Conservation (phyloP, 495 filamentous ascomycete genomes). For the Neurospora sp. region DNA sequence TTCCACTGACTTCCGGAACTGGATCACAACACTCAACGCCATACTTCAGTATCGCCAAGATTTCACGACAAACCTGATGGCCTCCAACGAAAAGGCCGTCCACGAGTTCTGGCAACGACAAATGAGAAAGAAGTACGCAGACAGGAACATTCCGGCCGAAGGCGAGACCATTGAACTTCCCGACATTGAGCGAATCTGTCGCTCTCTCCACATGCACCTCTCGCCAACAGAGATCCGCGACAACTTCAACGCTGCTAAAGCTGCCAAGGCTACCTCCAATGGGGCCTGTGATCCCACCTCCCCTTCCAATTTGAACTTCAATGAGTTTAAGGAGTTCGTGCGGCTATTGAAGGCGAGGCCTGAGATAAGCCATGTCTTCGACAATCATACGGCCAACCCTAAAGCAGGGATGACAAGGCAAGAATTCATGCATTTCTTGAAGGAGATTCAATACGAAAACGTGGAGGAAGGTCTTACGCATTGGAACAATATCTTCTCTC, state of each 20-base stretch:
- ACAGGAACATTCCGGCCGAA: conserved; percentile 43
- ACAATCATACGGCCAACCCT: conserved; percentile 36
- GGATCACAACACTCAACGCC: conserved; percentile 71
- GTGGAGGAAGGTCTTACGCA: conserved; percentile 51
- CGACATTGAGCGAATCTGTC: conserved; percentile 73
- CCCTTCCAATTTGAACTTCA: conserved; percentile 57
- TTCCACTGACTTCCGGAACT: conserved; percentile 57
- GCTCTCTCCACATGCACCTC: conserved; percentile 80
- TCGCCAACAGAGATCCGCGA: conserved; percentile 60
- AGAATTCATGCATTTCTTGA: conserved; percentile 70
- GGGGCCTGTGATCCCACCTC: conserved; percentile 14
- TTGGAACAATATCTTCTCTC: conserved; percentile 69
- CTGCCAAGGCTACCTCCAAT: conserved; percentile 9
- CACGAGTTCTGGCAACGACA: conserved; percentile 78
- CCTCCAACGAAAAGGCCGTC: conserved; percentile 69
- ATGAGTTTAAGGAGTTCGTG: conserved; percentile 75
- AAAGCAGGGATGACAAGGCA: conserved; percentile 54
- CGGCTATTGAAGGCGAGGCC: conserved; percentile 68
- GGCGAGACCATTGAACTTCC: conserved; percentile 64
- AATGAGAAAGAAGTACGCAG: conserved; percentile 59
- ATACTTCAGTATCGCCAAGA: conserved; percentile 76
- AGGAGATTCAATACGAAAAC: conserved; percentile 63
- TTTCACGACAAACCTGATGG: conserved; percentile 77
- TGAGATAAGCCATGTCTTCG: conserved; percentile 67
- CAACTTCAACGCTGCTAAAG: conserved; percentile 72